Evolutionary conservation across 2,329 filamentous ascomycete species (phyloP), one percentile per base, ranked within the genome.

Genomic region (Aureobasidium sp.): DNA sequence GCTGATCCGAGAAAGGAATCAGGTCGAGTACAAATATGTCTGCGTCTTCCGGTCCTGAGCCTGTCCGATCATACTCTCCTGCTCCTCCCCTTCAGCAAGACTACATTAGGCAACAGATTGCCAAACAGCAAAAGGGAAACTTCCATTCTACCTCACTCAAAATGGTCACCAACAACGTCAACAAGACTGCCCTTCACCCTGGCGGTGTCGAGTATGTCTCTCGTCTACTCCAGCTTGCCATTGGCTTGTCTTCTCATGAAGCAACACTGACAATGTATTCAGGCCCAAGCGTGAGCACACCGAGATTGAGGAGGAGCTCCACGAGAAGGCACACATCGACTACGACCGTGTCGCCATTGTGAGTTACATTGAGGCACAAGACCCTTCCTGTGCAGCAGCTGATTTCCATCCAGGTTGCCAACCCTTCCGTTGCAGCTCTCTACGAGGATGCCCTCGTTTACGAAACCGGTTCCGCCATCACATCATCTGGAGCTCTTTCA

Each of bases 391-490:
- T 5, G 3, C 36, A 29, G 7, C 11, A 39, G 9, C 64, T 60
- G 41, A 48, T 45, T 47, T n/a, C n/a, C 17, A 22, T 36, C 45
- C 70, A 86, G 84, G 82, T 87, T 70, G 90, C 91, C 79, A 97
- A 99, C 80, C 92, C 93, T 66, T 94, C 93, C 62, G 94, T 97
- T 65, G 88, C 94, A 67, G 89, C 92, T 63, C 87, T 99, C 67
- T 99, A 99, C 82, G 94, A 99, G 85, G 94, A 99, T 89, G 94
- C 94, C 62, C 86, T 99, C 67, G 91, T 92, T 69, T 99, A 97
- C 82, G 94, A 99, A 81, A 94, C 90, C 63, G 94, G 94, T 72
- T 95, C 93, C 62, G 94, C 94, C 77, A 97, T 99, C 81, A 96
- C 94, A 69, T 95, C 92, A 31, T 90, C 88, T 70, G 94, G 94